Base-by-base conservation (phyloP, 176 grass and related monocot genomes). In the Urochloa ruziziensis region DNA sequence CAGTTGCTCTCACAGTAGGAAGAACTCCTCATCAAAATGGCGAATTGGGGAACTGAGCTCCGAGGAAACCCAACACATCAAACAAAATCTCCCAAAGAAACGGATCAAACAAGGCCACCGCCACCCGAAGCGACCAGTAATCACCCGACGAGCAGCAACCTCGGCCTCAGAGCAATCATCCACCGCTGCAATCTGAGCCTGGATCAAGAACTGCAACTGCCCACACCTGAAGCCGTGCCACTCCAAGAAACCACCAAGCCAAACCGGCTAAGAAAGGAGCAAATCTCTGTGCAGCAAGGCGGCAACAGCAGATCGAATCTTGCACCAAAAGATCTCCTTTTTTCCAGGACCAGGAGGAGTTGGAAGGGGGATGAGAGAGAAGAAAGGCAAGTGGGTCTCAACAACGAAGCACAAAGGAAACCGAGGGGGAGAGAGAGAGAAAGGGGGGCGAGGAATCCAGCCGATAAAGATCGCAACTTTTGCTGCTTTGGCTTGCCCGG, bases 11-110 rank as follows among this genome's bases (percentile, higher is more conserved):
- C 83, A 82, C 71, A 62, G 78, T 62, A 32, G 57, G 51, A 39
- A 21, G 83, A 86, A 73, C 66, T 90, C 88, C 83, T 90, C 88
- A 90, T 90, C 83, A 86, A 90, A 86, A 71, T 82, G 84, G 79
- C 79, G 75, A 52, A 83, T 82, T 78, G 65, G 78, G 81, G 70
- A 84, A 68, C 81, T 48, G 48, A 81, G 33, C 64, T 62, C 68
- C 80, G 56, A 47, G 69, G 67, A 53, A 83, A 83, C 54, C 49
- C 66, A 71, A 59, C 68, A 63, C 80, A 83, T 83, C 19, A 83
- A 83, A 39, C 40, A 27, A 80, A 79, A 62, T 35, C 80, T 74
- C 36, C 36, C 63, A 21, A 27, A 29, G 14, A 66, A 46, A 52
- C 39, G 62, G 30, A 78, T 78, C 63, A 48, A 69, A 54, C 65